phyloP scores from a whole-genome alignment of 371 early-diverging fungal genomes.

The Polyrhizophydium stewartii region DNA sequence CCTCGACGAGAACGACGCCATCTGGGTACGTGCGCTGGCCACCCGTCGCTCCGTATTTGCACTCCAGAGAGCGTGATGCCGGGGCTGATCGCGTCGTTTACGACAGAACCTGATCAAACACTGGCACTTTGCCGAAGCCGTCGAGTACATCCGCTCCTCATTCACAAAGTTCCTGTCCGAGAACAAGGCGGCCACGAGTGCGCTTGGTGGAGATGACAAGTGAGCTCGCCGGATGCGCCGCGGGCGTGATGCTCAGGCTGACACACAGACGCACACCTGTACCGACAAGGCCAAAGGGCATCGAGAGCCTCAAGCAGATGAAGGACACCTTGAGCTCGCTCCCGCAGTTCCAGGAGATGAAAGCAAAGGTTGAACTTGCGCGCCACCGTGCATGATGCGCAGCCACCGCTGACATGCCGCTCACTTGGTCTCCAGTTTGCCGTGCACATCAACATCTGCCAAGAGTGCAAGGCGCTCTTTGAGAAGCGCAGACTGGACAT shows the following conservation, averaged over 20 bases:
- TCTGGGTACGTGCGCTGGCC: slow-evolving; percentile 28
- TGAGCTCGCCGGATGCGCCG: slow-evolving; percentile 1
- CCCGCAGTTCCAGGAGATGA: slow-evolving; percentile 92
- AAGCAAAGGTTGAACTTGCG: slow-evolving; percentile 52
- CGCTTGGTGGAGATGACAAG: slow-evolving; percentile 24
- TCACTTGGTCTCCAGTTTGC: slow-evolving; percentile 60
- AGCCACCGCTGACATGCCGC: background rate
- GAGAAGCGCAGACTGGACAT: slow-evolving; percentile 64
- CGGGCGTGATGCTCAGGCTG: background rate
- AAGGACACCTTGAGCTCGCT: slow-evolving; percentile 82
- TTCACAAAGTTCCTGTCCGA: slow-evolving; percentile 74
- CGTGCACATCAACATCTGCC: slow-evolving; percentile 87
- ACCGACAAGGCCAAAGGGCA: slow-evolving; percentile 8
- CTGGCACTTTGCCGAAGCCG: slow-evolving; percentile 89
- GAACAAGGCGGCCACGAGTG: slow-evolving; percentile 53
- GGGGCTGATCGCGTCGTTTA: too few species aligned
- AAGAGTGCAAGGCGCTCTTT: slow-evolving; percentile 80
- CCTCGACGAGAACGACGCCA: slow-evolving; percentile 40
- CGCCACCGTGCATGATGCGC: background rate
- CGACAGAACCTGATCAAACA: slow-evolving; percentile 66
- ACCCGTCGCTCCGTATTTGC: too few species aligned
- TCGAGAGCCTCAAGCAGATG: slow-evolving; percentile 75
- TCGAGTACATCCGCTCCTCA: slow-evolving; percentile 69
- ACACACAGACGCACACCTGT: background rate
- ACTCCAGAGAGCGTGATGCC: too few species aligned